Base-by-base conservation (phyloP, 176 grass and related monocot species). In the Bothriochloa decipiens region DNA sequence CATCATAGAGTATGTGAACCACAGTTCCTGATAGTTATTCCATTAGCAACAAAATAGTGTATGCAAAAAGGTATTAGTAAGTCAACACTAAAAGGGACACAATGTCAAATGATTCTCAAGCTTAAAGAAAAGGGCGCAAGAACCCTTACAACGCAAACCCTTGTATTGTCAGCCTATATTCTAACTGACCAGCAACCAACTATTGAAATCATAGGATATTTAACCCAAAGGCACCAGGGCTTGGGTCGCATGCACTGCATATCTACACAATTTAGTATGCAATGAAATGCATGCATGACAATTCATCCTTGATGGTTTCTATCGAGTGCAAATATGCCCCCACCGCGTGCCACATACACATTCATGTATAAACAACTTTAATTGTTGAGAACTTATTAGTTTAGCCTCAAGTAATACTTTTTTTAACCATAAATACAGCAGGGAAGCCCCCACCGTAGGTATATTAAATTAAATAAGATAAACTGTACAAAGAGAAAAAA, bases 21-120 rank as follows among this genome's bases (percentile, higher is more conserved):
- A 85, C 28, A 70, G 76, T 53, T 33, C 8, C 36, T 2, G 39
- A 55, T 20, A 75, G 25, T 47, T 37, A 63, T 72, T 62, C 20
- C 16, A 64, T 50, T 72, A 71, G 37, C 36, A 72, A 72, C 61
- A 45, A 76, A 10, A 62, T 78, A 10, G 23, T 68, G 70, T 71
- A 64, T 86, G 57, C 15, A 64, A 81, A 86, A 49, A 86, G 11
- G 49, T 68, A 75, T 80, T 58, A 61, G 70, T 50, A 62, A 81
- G 64, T 89, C 53, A 49, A 69, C 50, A 81, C 27, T 82, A 62
- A 65, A 78, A 70, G 8, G 13, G 29, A 69, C 47, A 84, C 74
- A 49, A 70, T 49, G n/a, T 14, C 53, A 81, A 62, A 76, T 43
- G 49, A 75, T 76, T 85, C 29, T 63, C 33, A 66, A 85, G 6